phyloP scores from a whole-genome alignment of 1,284 basidiomycete species.

The Cutaneotrichosporon cyanovorans region DNA sequence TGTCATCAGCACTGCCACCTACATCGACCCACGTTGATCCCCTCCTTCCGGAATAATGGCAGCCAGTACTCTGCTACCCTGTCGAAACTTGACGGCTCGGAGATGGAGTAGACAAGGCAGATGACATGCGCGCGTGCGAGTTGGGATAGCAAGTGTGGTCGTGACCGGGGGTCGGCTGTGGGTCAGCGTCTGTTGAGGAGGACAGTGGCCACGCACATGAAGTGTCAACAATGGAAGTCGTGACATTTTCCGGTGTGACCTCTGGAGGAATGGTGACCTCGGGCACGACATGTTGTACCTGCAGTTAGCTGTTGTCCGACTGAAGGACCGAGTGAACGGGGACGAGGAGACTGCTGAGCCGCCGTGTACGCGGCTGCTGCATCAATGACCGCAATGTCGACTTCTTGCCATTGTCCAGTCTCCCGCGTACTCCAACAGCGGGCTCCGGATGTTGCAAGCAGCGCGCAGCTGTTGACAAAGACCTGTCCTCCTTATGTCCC shows the following conservation, averaged over 20 bases:
- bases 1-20: constrained; percentile 40
- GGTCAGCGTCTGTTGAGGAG: not conserved
- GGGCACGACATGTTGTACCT: constrained; percentile 86
- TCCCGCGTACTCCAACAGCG: no score
- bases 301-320: constrained; percentile 8
- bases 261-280: constrained; percentile 94
- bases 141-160: constrained; percentile 83
- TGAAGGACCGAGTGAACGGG: no score
- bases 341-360: no score
- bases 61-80: constrained; percentile 98
- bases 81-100: constrained; percentile 91
- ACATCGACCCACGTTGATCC: constrained; percentile 68
- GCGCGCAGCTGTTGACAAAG: not conserved
- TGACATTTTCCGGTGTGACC: constrained; percentile 90
- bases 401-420: no score
- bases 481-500: no score
- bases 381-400: no score
- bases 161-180: constrained; percentile 45
- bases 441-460: no score
- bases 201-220: constrained; percentile 58
- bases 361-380: no score
- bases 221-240: constrained; percentile 90
- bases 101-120: constrained; percentile 92
- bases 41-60: constrained; percentile 89
- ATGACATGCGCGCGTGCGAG: constrained; percentile 96